Evolutionary conservation across 139 green algal species (phyloP), one percentile per base, ranked within the genome.

Genomic region (Yamagishiella unicocca): DNA sequence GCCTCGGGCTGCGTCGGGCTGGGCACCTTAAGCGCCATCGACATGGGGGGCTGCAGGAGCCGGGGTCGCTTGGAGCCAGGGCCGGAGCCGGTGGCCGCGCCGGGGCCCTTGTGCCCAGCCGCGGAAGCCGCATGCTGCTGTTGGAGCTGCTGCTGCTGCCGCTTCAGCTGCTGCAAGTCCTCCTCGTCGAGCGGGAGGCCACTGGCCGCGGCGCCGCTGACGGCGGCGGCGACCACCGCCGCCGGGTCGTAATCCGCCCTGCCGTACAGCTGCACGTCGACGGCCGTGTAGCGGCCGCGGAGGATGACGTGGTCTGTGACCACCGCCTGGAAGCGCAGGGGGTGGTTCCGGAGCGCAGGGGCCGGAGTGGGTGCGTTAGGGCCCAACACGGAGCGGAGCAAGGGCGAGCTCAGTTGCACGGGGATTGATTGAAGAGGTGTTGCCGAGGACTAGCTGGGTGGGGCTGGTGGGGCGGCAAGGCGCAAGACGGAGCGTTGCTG

Each of bases 251-350:
- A 58, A 0, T 87, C 81, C 4, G 66, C 33, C 33, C 81, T 67
- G 64, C 81, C 81, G 81, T 79, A 87, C 43, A 87, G 35, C 31
- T 68, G 64, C 2, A 87, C 81, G 10, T 79, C 46, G 1, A 78
- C 58, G 0, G 81, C 45, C 10, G 66, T 78, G 43, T 87, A 87
- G 9, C 81, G 81, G 17, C 81, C 81, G n/a, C 81, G 81, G 45
- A 87, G 64, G 33, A 87, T 79, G 25, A 87, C 81, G 66, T 87
- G 81, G 81, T 87, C 81, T 2, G 81, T 79, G 21, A 87, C 81
- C 12, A 87, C 66, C 4, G 46, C 19, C 81, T 87, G 62, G 21
- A 9, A 38, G 62, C 38, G 62, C 29, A 40, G 62, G 27, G 29
- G n/a, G n/a, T n/a, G n/a, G n/a, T n/a, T n/a, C n/a, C n/a, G n/a